Percentiles rank a stretch among this genome's conserved stretches.
These are phyloP conservation scores for Tylopilus intermedius DNA, from an alignment of 768 basidiomycete species.

Conservation along the genomic window DNA sequence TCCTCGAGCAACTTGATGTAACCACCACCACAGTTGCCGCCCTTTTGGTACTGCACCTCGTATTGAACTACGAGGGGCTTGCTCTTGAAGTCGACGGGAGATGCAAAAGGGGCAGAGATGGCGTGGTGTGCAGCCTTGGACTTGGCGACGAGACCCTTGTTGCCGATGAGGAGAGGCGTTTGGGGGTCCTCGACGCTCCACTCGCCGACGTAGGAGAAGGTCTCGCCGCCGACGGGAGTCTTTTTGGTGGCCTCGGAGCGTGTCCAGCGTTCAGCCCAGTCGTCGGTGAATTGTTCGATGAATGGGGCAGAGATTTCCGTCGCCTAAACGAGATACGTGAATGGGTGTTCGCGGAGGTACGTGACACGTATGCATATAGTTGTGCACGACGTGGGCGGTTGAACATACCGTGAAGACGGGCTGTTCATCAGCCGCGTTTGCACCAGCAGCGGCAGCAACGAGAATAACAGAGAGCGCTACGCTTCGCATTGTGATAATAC, in stretches of 20 bases:
- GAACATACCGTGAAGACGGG: constrained; percentile 62
- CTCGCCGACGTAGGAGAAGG: constrained; percentile 93
- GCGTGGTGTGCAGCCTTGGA: constrained; percentile 98
- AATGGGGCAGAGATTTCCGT: constrained; percentile 83
- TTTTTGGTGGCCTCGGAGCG: constrained; percentile 97
- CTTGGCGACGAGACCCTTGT: constrained; percentile 91
- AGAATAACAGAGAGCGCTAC: constrained; percentile 75
- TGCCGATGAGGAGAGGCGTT: constrained; percentile 71
- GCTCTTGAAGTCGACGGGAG: constrained; percentile 72
- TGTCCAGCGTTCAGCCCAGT: constrained; percentile 91
- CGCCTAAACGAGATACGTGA: constrained; percentile 40
- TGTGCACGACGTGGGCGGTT: not conserved
- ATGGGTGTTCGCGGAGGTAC: not conserved
- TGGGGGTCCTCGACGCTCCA: constrained; percentile 94
- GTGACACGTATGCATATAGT: constrained; percentile 9
- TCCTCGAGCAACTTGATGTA: constrained; percentile 95
- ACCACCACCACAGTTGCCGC: constrained; percentile 98
- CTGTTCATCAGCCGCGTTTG: constrained; percentile 56
- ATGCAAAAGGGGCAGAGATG: constrained; percentile 86
- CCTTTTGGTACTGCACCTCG: constrained; percentile 99
- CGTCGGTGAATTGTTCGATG: constrained; percentile 92
- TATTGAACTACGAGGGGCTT: constrained; percentile 95
- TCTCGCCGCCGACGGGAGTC: constrained; percentile 93
- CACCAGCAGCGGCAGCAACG: constrained; percentile 61
- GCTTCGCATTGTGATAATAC: constrained; percentile 73